Evolutionary conservation across 352 stramenopile genomes (phyloP).

Genomic region (Phytopythium ostracodes): DNA sequence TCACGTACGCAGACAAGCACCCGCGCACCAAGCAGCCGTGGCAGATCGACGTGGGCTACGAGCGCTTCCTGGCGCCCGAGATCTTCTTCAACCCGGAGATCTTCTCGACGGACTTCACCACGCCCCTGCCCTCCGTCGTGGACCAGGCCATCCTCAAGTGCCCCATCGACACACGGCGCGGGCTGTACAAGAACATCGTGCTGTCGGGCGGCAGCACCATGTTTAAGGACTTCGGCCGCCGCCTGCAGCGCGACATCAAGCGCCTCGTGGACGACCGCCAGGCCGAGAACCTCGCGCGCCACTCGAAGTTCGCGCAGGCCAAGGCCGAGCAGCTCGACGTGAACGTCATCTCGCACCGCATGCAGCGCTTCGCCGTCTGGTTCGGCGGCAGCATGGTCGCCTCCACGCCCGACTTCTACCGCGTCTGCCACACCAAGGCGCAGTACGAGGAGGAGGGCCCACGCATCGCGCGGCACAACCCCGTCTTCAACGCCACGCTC

Average conservation of each 20-base stretch:
- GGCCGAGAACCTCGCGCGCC: conserved; percentile 78
- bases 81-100: conserved; percentile 98
- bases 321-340: conserved; percentile 85
- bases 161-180: conserved; percentile 92
- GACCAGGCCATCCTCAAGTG: conserved; percentile 95
- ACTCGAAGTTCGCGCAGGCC: conserved; percentile 65
- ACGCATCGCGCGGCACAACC: conserved; percentile 93
- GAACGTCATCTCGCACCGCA: conserved; percentile 93
- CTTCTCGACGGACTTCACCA: conserved; percentile 93
- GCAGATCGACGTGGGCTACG: conserved; percentile 90
- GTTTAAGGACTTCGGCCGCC: conserved; percentile 95
- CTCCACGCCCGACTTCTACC: conserved; percentile 93
- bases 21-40: conserved; percentile 79
- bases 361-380: conserved; percentile 95
- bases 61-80: conserved; percentile 94
- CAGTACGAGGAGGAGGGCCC: conserved; percentile 97
- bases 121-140: conserved; percentile 91
- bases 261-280: conserved; percentile 89
- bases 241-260: conserved; percentile 94
- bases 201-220: conserved; percentile 94
- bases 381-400: conserved; percentile 94
- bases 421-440: conserved; percentile 94
- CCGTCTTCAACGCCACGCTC: conserved; percentile 93
- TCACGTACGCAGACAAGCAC: conserved; percentile 83
- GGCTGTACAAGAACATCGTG: conserved; percentile 97